Base-by-base conservation (phyloP, 202 grass and related monocot species). In the Elaeis oleifera region DNA sequence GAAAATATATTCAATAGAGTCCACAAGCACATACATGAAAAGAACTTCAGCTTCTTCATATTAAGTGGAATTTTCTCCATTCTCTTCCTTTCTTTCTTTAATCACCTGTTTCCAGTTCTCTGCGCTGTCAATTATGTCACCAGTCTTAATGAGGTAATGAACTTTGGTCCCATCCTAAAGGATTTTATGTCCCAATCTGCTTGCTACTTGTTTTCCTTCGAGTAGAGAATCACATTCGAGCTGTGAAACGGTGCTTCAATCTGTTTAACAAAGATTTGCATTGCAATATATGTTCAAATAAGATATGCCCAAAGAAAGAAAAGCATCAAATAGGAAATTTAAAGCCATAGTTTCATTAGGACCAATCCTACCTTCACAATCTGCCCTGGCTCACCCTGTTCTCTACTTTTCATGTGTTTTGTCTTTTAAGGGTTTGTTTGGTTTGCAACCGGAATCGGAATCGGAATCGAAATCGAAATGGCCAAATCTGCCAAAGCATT, bases 241-340 rank as follows among this genome's bases (percentile, higher is more conserved):
- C 94, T 97, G 63, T 92, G 94, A 66, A 97, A 92, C 51, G 88
- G 79, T 4, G 75, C 88, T 81, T 92, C 88, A 31, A 97, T 84
- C 92, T 92, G 82, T 51, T 23, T 28, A 76, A 50, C 0, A 77
- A 70, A 8, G 36, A 53, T 61, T 51, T 11, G 4, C 32, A 1
- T 69, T 49, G 85, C 74, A 44, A 11, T 44, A 13, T 44, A 44
- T 44, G 36, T 13, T 44, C 36, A 44, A 44, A 44, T 44, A 44
- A 11, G 89, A 13, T 44, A 44, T 44, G 36, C 36, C 36, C 11
- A 9, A 44, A 44, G 13, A 44, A 44, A 9, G 2, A 11, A 39
- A 28, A 0, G 4, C 3, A 28, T 28, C 0, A 4, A 29, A 29
- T 5, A 44, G 36, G 5, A 44, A 44, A 44, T 44, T 44, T 5